Evolutionary conservation across 139 green algal genomes (phyloP).

Genomic region (Gonium pectorale): DNA sequence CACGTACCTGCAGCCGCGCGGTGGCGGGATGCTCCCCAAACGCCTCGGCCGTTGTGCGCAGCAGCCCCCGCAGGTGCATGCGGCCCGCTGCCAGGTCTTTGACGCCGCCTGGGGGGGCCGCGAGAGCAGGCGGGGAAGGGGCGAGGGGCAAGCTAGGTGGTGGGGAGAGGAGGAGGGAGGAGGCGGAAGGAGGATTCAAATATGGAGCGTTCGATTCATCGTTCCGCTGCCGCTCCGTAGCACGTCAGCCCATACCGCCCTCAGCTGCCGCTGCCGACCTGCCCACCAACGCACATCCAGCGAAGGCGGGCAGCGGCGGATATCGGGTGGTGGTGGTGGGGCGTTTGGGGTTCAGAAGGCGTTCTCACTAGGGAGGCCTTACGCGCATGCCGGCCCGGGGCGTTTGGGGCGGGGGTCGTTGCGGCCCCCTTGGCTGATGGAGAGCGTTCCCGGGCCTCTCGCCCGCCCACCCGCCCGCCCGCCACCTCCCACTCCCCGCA

Average conservation of each 20-base stretch:
- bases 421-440: too few species aligned
- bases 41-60: conserved; percentile 70
- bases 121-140: not conserved
- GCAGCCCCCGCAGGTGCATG: conserved; percentile 78
- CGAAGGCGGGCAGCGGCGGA: too few species aligned
- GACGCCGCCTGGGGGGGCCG: not conserved
- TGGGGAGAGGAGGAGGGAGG: not conserved
- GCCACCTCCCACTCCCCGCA: not conserved
- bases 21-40: conserved; percentile 56
- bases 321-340: too few species aligned
- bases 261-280: too few species aligned
- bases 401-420: too few species aligned
- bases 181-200: not conserved
- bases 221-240: too few species aligned
- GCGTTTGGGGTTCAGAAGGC: too few species aligned
- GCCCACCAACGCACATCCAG: too few species aligned
- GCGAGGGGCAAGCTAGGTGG: not conserved
- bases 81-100: conserved; percentile 74
- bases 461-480: not conserved
- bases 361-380: too few species aligned
- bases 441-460: too few species aligned
- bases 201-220: not conserved
- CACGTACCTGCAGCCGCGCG: conserved; percentile 15
- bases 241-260: too few species aligned
- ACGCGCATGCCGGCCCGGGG: too few species aligned